These are phyloP conservation scores for Pseudozyma hubeiensis DNA, from an alignment of 1,284 basidiomycete genomes.

Conservation along the genomic window DNA sequence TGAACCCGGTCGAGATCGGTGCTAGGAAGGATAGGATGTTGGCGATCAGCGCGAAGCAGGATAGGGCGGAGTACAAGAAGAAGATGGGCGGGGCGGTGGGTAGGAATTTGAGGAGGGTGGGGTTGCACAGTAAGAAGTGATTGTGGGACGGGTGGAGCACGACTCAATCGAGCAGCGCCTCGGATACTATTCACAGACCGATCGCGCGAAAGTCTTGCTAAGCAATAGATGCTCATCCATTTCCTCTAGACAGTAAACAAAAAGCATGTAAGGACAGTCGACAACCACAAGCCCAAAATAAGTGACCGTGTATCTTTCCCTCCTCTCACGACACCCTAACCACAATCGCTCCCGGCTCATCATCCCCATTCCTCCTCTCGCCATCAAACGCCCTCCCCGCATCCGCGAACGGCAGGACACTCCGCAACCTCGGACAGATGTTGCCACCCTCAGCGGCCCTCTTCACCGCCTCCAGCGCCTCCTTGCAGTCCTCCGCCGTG, in stretches of 20 bases:
- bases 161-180: too few species aligned
- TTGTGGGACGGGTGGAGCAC: too few species aligned
- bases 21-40: slow-evolving; percentile 64
- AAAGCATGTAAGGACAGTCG: neutral
- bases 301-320: neutral
- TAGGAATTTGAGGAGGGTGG: slow-evolving; percentile 47
- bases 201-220: too few species aligned
- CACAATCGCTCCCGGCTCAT: slow-evolving; percentile 61
- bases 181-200: too few species aligned
- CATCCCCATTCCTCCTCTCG: slow-evolving; percentile 35
- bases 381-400: slow-evolving; percentile 63
- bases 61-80: slow-evolving; percentile 46
- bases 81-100: slow-evolving; percentile 68
- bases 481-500: slow-evolving; percentile 56
- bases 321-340: slow-evolving; percentile 54
- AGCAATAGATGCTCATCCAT: too few species aligned
- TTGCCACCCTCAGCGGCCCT: slow-evolving; percentile 58
- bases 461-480: slow-evolving; percentile 64
- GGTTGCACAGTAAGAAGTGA: neutral
- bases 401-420: slow-evolving; percentile 63
- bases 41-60: slow-evolving; percentile 58
- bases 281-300: neutral
- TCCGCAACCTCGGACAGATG: slow-evolving; percentile 64
- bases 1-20: slow-evolving; percentile 61
- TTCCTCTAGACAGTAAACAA: neutral